Base-by-base conservation (phyloP, 106 monocot species). In the Acanthochlamys bracteata region DNA sequence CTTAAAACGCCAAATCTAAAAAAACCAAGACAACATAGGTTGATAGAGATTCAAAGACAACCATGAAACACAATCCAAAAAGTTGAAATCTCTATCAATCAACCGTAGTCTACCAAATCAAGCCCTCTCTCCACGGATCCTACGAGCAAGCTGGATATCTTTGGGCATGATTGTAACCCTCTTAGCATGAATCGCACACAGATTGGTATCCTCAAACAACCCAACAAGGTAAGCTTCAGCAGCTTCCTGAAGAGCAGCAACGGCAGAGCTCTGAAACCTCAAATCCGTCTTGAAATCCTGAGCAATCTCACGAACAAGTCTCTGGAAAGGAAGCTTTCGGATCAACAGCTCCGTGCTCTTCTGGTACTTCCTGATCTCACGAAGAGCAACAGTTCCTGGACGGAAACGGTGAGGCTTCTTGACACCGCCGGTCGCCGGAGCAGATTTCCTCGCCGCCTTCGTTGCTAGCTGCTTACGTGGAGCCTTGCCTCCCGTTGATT, bases 161-260 rank as follows among this genome's bases (percentile, higher is more conserved):
- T 62, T 62, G 14, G 61, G 61, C 61, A 62, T 62, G 61, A 62
- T 62, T 21, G 63, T 63, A 21, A 63, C 63, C 43, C 43, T 63
- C 63, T 63, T 63, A 1, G 63, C 63, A 15, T 63, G 63, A 45
- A 63, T 45, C 42, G 63, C 63, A 21, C 43, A 63, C 10, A 63
- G 63, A 24, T 63, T 63, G 12, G 63, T 63, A 15, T 63, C 63
- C 23, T 63, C 43, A 42, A 63, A 63, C 13, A 45, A 43, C 3
- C 42, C 63, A 8, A 63, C 63, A 21, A 63, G 63, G 23, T 63
- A 45, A 11, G 63, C 63, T 42, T 63, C 63, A 2, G 63, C 63
- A 16, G 63, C 63, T 42, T 63, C 43, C 42, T 63, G 63, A 1
- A 63, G 63, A 1, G 43, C 43, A 20, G 63, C 42, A 23, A 63